phyloP scores from a whole-genome alignment of 2,329 filamentous ascomycete genomes.

The Diaporthe citrichinensis region DNA sequence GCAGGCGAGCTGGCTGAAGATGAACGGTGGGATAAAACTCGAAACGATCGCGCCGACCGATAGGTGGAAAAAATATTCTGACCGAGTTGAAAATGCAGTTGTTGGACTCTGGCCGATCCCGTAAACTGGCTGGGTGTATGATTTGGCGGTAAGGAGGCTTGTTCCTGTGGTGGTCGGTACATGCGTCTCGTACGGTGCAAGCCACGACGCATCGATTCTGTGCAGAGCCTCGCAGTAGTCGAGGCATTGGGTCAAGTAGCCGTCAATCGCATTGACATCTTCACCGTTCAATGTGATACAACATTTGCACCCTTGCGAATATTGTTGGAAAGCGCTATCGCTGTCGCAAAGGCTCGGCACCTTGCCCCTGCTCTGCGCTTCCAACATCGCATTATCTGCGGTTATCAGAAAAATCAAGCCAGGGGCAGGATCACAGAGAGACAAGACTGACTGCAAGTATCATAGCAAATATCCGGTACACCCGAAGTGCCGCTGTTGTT shows the following conservation, averaged over 20 bases:
- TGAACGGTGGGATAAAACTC: neutral
- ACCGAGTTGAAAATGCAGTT: neutral
- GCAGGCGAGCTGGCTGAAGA: neutral
- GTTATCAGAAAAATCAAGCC: neutral
- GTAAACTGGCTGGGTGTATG: rapidly evolving
- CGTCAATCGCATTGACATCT: neutral
- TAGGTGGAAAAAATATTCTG: neutral
- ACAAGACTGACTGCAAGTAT: neutral
- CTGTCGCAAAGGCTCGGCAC: too few species aligned
- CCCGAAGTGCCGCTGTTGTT: neutral
- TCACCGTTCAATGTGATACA: neutral
- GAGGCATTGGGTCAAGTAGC: neutral
- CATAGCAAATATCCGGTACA: neutral
- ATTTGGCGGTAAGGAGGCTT: neutral
- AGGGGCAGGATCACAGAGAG: neutral
- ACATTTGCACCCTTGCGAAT: rapidly evolving
- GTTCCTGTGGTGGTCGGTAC: neutral
- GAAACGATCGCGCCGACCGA: neutral
- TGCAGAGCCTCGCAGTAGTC: neutral
- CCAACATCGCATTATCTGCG: neutral
- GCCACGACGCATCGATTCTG: neutral
- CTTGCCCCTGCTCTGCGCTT: too few species aligned
- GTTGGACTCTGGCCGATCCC: too few species aligned
- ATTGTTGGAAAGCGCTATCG: too few species aligned
- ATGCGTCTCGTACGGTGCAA: neutral